These are phyloP conservation scores for Kodamaea nitidulidarum DNA, from an alignment of 805 yeast species.

Conservation along the genomic window DNA sequence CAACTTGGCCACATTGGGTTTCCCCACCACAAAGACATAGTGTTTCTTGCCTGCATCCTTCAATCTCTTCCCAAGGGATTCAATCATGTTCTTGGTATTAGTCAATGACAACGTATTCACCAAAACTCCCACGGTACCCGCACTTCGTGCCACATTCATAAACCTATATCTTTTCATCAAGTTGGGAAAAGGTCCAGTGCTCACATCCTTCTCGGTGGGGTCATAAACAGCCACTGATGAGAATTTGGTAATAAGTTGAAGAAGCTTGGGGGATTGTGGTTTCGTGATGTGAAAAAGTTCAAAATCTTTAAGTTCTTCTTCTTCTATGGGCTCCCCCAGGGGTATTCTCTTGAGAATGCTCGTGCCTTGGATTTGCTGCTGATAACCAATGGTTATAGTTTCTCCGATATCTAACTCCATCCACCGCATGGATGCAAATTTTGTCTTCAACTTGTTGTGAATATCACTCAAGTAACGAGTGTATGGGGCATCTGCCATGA, in stretches of 20 bases:
- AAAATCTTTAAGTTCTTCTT: slow-evolving; percentile 31
- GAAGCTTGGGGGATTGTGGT: slow-evolving; percentile 76
- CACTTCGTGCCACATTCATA: slow-evolving; percentile 85
- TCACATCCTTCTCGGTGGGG: slow-evolving; percentile 27
- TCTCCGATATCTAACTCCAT: slow-evolving; percentile 33
- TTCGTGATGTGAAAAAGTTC: slow-evolving; percentile 63
- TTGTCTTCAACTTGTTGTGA: slow-evolving; percentile 26
- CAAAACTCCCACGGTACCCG: slow-evolving; percentile 87
- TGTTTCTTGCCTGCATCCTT: slow-evolving; percentile 81
- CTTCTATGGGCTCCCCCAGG: slow-evolving; percentile 16
- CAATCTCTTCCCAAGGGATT: slow-evolving; percentile 56
- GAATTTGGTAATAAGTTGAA: slow-evolving; percentile 73
- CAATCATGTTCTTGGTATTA: slow-evolving; percentile 66
- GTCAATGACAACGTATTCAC: slow-evolving; percentile 84
- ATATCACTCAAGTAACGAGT: slow-evolving; percentile 43
- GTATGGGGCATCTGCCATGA: slow-evolving; percentile 76
- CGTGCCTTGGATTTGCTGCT: slow-evolving; percentile 14
- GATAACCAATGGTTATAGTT: slow-evolving; percentile 42
- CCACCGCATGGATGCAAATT: slow-evolving; percentile 28
- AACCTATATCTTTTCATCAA: slow-evolving; percentile 78
- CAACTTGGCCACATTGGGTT: slow-evolving; percentile 93
- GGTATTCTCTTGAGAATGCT: slow-evolving; percentile 18
- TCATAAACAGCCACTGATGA: slow-evolving; percentile 49
- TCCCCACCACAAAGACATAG: slow-evolving; percentile 93
- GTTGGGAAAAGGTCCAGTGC: slow-evolving; percentile 68